Evolutionary conservation across 345 rosid species (phyloP).

Genomic region (Populus ilicifolia): DNA sequence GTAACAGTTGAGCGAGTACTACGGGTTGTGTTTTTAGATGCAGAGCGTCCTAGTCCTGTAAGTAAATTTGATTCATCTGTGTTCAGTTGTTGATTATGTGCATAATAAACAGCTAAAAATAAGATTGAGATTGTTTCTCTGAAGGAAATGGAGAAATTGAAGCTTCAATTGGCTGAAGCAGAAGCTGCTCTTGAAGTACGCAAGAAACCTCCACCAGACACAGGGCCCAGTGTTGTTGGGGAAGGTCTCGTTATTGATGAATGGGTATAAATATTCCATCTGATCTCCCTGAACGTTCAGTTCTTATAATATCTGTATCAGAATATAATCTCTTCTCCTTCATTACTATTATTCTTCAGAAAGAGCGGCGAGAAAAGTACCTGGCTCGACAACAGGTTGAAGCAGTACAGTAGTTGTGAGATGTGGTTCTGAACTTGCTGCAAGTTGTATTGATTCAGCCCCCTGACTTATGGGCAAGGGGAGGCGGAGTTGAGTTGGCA

Average conservation of each 20-base stretch:
- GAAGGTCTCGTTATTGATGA: conserved; percentile 38
- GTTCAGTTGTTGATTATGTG: not conserved
- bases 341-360: conserved; percentile 40
- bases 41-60: conserved; percentile 21
- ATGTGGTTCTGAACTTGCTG: not conserved
- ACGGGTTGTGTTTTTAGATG: conserved; percentile 27
- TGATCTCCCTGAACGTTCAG: not conserved
- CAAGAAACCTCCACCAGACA: conserved; percentile 28
- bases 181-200: conserved; percentile 27
- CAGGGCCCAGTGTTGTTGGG: conserved; percentile 20
- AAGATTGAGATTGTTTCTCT: not conserved
- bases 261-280: conserved; percentile 20
- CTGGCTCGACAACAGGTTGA: conserved; percentile 83
- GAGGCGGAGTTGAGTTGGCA: conserved; percentile 4
- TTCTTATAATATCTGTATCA: not conserved
- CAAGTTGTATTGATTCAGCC: not conserved
- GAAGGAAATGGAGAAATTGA: conserved; percentile 31
- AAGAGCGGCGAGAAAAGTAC: conserved; percentile 92
- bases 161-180: conserved; percentile 29
- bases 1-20: conserved; percentile 28
- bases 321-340: not conserved
- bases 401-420: conserved; percentile 34
- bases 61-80: not conserved
- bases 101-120: not conserved
- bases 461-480: not conserved